phyloP scores from a whole-genome alignment of 192 early-diverging fungal genomes.

The Podila horticola region DNA sequence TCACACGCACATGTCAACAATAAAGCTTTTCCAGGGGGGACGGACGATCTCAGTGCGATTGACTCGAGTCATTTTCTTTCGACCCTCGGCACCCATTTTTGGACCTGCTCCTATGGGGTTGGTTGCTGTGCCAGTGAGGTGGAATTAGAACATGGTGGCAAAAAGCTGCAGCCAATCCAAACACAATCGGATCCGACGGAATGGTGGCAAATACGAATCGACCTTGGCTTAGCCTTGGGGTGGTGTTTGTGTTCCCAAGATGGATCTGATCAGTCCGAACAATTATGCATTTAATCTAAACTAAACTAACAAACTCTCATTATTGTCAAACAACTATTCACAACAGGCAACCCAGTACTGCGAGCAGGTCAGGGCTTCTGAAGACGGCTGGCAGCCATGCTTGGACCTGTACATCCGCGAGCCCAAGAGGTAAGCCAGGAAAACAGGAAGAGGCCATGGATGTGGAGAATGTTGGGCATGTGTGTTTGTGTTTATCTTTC shows the following conservation, averaged over 20 bases:
- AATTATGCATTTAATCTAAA: too few species aligned
- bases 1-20: background rate
- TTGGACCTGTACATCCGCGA: slow-evolving; percentile 79
- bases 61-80: too few species aligned
- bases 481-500: background rate
- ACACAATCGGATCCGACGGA: too few species aligned
- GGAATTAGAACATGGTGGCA: too few species aligned
- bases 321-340: background rate
- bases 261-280: too few species aligned
- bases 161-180: too few species aligned
- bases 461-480: background rate
- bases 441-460: background rate
- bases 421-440: slow-evolving; percentile 69
- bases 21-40: background rate
- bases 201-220: too few species aligned
- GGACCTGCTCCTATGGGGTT: too few species aligned
- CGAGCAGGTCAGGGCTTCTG: slow-evolving; percentile 78
- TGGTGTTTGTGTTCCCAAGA: too few species aligned
- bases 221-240: too few species aligned
- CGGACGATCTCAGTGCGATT: background rate
- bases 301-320: background rate
- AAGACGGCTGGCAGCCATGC: slow-evolving; percentile 89
- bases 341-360: slow-evolving; percentile 84
- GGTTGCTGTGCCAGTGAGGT: too few species aligned
- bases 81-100: too few species aligned